Evolutionary conservation across 2,329 filamentous ascomycete genomes (phyloP), one percentile per base, ranked within the genome.

Genomic region (Ophiostoma pallidulum): DNA sequence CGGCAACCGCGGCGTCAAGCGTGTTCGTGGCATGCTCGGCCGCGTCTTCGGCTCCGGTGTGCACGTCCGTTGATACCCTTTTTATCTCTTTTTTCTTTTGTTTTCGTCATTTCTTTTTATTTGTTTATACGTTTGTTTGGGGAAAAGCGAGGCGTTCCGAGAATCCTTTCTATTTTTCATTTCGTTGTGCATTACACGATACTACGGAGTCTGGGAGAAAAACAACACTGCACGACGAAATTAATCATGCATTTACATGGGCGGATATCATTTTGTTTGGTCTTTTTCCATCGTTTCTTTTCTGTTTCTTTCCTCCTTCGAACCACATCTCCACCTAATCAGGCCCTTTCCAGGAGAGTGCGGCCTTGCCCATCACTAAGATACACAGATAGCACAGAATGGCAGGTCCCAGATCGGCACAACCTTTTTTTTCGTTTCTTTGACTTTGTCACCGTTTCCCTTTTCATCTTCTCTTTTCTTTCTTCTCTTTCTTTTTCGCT

Each of bases 1-100:
- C 35, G 61, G 63, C 39, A 75, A 74, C 66, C 70, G 73, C n/a
- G n/a, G n/a, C 44, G 67, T 67, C 19, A 63, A 62, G 50, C 66
- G 69, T 43, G 65, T 68, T 37, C 67, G 72, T 33, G 71, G 74
- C 53, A 68, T 78, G 64, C 73, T 74, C 62, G 71, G 70, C 29
- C 72, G 75, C 36, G 67, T 78, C 50, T 73, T 78, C 50, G 67
- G 65, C 43, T 61, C 66, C 3, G 51, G 48, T 44, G 65, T 69
- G 48, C 53, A 63, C 24, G 63, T 65, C 50, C 65, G 68, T 59
- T 70, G 24, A 48, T 8, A n/a, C n/a, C 14, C 10, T n/a, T 20
- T 16, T 39, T 18, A 28, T 33, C 16, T 26, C 18, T 3, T 19
- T 33, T 26, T 18, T 39, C 26, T 43, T 44, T 20, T 35, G 45